phyloP scores from a whole-genome alignment of 768 basidiomycete species.

The Lactarius hatsudake region DNA sequence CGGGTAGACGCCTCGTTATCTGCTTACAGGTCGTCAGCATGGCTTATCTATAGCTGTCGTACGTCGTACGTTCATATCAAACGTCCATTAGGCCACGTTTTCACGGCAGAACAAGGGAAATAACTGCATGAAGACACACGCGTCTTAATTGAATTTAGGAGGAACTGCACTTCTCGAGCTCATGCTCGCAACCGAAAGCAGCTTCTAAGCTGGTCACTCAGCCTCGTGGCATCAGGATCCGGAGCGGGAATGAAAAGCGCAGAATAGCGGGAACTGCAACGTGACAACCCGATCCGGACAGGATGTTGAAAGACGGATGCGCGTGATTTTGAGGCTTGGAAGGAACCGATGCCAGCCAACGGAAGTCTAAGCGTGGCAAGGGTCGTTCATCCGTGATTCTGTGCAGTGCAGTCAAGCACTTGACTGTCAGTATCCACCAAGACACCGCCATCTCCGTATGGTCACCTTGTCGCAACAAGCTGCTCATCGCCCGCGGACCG shows the following conservation, averaged over 20 bases:
- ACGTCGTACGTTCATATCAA: not conserved
- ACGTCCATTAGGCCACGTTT: conserved; percentile 17
- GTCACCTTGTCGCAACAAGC: not conserved
- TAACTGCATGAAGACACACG: not conserved
- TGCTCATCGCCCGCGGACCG: conserved; percentile 8
- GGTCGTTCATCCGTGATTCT: not conserved
- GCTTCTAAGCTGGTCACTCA: conserved; percentile 10
- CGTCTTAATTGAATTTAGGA: not conserved
- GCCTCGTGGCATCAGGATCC: not conserved
- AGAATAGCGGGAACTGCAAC: not conserved
- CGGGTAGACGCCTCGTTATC: conserved; percentile 5
- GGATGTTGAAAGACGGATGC: not conserved
- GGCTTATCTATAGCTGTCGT: conserved; percentile 14
- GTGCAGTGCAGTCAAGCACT: not conserved
- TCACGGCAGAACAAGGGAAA: conserved; percentile 2
- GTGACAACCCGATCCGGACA: conserved; percentile 8
- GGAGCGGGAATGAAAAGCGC: conserved; percentile 14
- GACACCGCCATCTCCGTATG: conserved; percentile 14
- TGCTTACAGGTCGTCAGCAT: not conserved
- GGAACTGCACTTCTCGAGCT: conserved; percentile 6
- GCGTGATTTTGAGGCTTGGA: not conserved
- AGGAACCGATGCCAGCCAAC: not conserved
- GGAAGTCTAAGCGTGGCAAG: not conserved
- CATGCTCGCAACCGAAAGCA: conserved; percentile 5
- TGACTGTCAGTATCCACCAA: not conserved